These are phyloP conservation scores for Aegle marmelos DNA, from an alignment of 345 rosid genomes.

Conservation along the genomic window DNA sequence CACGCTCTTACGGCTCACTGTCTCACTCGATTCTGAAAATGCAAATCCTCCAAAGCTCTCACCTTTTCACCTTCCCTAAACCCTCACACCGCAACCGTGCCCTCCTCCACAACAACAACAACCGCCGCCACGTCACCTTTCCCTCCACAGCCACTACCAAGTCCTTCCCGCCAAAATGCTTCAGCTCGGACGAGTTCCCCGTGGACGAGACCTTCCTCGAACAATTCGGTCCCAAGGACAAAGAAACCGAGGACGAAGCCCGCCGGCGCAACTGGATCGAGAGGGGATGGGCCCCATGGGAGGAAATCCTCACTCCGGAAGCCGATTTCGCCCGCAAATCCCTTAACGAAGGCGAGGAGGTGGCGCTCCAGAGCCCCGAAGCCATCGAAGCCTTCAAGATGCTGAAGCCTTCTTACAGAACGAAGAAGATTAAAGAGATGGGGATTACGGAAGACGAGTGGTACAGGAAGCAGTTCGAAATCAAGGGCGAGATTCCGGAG, in stretches of 20 bases:
- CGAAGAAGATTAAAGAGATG: slow-evolving; percentile 60
- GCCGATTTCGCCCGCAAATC: slow-evolving; percentile 90
- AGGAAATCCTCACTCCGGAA: slow-evolving; percentile 82
- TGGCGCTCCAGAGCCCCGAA: slow-evolving; percentile 76
- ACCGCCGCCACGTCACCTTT: slow-evolving; percentile 8
- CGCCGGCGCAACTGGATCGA: slow-evolving; percentile 83
- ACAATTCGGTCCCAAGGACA: slow-evolving; percentile 69
- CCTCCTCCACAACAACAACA: slow-evolving; percentile 16
- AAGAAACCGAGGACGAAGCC: slow-evolving; percentile 81
- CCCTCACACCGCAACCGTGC: slow-evolving; percentile 32
- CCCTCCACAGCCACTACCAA: neutral
- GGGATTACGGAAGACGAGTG: slow-evolving; percentile 86
- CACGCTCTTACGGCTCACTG: slow-evolving; percentile 7
- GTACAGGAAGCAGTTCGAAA: slow-evolving; percentile 70
- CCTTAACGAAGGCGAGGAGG: slow-evolving; percentile 87
- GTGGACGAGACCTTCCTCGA: slow-evolving; percentile 83
- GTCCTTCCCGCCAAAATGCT: slow-evolving; percentile 35
- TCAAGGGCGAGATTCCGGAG: slow-evolving; percentile 75
- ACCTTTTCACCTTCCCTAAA: slow-evolving; percentile 44
- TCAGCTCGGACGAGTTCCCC: slow-evolving; percentile 83
- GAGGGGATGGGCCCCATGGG: slow-evolving; percentile 99
- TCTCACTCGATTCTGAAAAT: slow-evolving; percentile 16
- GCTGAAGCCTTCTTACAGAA: slow-evolving; percentile 68
- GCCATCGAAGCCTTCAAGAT: slow-evolving; percentile 85
- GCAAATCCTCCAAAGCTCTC: slow-evolving; percentile 54